Evolutionary conservation across 305 asterid species (phyloP).

Genomic region (Ajuga reptans): DNA sequence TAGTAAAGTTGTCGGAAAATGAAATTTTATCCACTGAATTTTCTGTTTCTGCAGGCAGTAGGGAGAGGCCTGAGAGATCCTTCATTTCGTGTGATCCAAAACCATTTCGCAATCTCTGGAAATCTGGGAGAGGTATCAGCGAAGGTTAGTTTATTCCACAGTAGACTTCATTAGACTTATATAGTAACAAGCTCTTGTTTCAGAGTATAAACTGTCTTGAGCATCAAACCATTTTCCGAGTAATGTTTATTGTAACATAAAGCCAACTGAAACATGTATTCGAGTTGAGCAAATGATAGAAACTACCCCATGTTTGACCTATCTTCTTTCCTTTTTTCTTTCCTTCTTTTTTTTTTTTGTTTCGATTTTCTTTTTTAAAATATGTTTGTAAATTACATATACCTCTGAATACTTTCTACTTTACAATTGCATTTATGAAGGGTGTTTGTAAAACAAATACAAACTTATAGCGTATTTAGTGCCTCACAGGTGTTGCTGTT

Average conservation of each 20-base stretch:
- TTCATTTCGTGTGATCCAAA: constrained; percentile 87
- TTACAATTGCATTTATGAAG: background rate
- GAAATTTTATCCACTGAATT: background rate
- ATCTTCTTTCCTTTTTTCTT: background rate
- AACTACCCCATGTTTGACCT: background rate
- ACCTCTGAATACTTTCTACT: background rate
- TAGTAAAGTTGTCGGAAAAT: constrained; percentile 3
- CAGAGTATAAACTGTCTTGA: constrained; percentile 1
- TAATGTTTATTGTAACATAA: background rate
- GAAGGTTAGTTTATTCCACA: constrained; percentile 37
- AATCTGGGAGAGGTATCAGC: constrained; percentile 90
- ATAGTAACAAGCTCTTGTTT: background rate
- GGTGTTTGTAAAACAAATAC: background rate
- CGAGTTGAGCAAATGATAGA: background rate
- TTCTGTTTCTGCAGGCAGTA: constrained; percentile 58
- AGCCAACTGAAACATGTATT: background rate
- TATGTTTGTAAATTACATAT: background rate
- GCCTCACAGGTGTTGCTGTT: background rate
- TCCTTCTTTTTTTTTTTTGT: background rate
- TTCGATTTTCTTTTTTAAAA: background rate
- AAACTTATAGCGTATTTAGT: background rate
- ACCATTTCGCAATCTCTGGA: constrained; percentile 81
- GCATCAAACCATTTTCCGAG: background rate
- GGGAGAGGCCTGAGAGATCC: constrained; percentile 96
- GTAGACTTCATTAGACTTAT: background rate